Evolutionary conservation across 768 basidiomycete species (phyloP).

Genomic region (Tephrocybe sp.): DNA sequence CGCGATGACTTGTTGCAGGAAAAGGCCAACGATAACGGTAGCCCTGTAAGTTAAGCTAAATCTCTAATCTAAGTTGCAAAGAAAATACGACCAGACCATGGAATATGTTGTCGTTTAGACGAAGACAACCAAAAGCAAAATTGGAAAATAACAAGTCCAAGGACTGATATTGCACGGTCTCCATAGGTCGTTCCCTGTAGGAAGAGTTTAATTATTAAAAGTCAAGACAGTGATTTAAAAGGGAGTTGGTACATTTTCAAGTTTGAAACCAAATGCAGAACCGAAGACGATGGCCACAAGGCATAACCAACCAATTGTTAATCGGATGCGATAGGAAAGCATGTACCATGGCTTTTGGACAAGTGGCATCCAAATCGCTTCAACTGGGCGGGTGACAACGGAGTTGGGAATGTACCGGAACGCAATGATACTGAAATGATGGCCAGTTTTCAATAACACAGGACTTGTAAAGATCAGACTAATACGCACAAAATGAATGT

Average conservation of each 20-base stretch:
- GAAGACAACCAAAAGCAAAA: conserved; percentile 70
- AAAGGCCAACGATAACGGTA: conserved; percentile 84
- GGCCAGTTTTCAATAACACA: conserved; percentile 1
- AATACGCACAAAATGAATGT: conserved; percentile 64
- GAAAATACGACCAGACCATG: conserved; percentile 51
- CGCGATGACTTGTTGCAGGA: conserved; percentile 82
- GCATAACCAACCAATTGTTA: conserved; percentile 71
- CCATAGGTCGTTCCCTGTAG: conserved; percentile 54
- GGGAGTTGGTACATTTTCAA: conserved; percentile 42
- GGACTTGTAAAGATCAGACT: background rate
- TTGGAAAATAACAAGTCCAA: conserved; percentile 81
- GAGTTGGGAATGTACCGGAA: conserved; percentile 83
- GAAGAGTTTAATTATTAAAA: conserved; percentile 12
- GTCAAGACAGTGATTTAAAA: background rate
- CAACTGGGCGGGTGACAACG: conserved; percentile 67
- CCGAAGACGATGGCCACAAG: conserved; percentile 79
- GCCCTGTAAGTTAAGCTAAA: conserved; percentile 42
- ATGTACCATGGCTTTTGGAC: conserved; percentile 68
- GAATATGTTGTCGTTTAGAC: conserved; percentile 56
- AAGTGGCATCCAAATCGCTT: conserved; percentile 63
- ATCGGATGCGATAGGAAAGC: conserved; percentile 46
- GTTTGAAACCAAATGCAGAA: conserved; percentile 80
- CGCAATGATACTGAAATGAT: conserved; percentile 56
- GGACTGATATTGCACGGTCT: conserved; percentile 78
- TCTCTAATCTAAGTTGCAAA: background rate